Percentiles rank a stretch among this genome's conserved stretches.
These are phyloP conservation scores for Aspergillus ruber DNA, from an alignment of 2,329 filamentous ascomycete genomes.

Conservation along the genomic window DNA sequence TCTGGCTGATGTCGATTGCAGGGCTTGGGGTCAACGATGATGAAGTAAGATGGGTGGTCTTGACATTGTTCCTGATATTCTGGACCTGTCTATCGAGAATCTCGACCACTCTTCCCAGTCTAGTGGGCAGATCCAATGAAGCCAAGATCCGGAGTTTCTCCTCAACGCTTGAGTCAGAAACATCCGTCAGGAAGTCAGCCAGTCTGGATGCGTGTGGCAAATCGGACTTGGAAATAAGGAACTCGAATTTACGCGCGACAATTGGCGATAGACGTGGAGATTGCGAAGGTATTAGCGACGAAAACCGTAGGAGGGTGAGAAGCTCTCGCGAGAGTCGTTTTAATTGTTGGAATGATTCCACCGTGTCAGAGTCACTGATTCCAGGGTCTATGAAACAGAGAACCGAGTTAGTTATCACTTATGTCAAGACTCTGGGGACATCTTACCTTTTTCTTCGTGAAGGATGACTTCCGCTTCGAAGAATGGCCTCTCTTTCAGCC, in stretches of 20 bases:
- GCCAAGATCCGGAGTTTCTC: constrained; percentile 84
- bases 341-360: constrained; percentile 68
- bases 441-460: constrained; percentile 63
- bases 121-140: constrained; percentile 69
- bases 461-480: constrained; percentile 75
- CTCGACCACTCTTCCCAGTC: constrained; percentile 75
- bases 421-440: neutral
- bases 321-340: constrained; percentile 83
- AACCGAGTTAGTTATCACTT: constrained; percentile 3
- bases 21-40: constrained; percentile 57
- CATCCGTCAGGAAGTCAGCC: constrained; percentile 94
- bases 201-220: constrained; percentile 74
- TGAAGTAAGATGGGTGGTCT: constrained; percentile 70
- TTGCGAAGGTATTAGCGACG: constrained; percentile 70
- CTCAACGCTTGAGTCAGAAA: constrained; percentile 79
- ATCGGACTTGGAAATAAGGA: constrained; percentile 79
- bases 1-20: constrained; percentile 50
- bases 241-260: constrained; percentile 77
- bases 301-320: constrained; percentile 74
- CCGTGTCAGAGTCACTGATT: constrained; percentile 57
- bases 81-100: constrained; percentile 76
- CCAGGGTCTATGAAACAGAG: constrained; percentile 23
- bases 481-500: constrained; percentile 72
- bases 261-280: constrained; percentile 68
- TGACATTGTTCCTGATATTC: constrained; percentile 78